Conservation (phyloP, 2,329 filamentous ascomycete species). For the Fonsecaea pugnacius region DNA sequence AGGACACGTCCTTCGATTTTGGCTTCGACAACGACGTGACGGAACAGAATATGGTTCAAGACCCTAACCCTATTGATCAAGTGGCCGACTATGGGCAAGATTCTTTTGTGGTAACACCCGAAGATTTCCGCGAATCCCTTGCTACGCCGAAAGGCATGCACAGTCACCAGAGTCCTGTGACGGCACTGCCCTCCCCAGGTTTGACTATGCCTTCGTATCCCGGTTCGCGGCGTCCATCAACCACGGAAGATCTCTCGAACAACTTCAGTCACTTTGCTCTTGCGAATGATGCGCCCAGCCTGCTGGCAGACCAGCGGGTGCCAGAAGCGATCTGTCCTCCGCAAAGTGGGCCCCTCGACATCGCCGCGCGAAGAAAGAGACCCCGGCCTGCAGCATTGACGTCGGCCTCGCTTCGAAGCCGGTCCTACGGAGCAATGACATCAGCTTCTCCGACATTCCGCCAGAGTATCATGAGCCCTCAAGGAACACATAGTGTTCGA, state of each 20-base stretch:
- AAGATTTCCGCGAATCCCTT: conserved; percentile 29
- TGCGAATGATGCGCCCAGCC: conserved; percentile 24
- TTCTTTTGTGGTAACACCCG: conserved; percentile 29
- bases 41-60: conserved; percentile 15
- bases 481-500: conserved; percentile 46
- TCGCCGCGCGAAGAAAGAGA: conserved; percentile 53
- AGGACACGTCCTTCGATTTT: conserved; percentile 37
- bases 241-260: conserved; percentile 34
- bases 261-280: conserved; percentile 36
- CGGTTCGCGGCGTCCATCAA: conserved; percentile 33
- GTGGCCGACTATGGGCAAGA: conserved; percentile 23
- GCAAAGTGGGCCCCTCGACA: conserved; percentile 48
- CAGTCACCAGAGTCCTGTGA: conserved; percentile 19
- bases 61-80: conserved; percentile 6
- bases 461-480: conserved; percentile 42
- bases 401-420: conserved; percentile 45
- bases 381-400: conserved; percentile 53
- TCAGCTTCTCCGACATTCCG: conserved; percentile 49
- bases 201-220: conserved; percentile 35
- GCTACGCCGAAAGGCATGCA: conserved; percentile 27
- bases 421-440: conserved; percentile 46
- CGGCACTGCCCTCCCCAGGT: conserved; percentile 29
- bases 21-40: conserved; percentile 31
- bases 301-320: conserved; percentile 54
- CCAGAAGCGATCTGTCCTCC: conserved; percentile 59